Conservation (phyloP, 2,329 filamentous ascomycete species). For the Aureobasidium sp. region DNA sequence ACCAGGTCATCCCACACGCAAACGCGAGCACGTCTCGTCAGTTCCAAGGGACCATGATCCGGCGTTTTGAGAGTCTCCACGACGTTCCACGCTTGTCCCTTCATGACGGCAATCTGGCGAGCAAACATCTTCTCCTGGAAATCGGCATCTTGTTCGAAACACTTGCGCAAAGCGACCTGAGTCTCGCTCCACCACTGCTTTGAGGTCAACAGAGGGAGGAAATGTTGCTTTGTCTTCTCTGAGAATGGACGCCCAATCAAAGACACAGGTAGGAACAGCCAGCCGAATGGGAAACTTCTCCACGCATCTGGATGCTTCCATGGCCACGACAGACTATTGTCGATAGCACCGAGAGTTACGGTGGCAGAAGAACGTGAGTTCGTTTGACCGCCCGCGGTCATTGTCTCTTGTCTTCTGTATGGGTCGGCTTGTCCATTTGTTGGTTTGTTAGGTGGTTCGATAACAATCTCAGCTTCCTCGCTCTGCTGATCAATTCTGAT, state of each 20-base stretch:
- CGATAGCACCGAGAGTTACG: conserved; percentile 75
- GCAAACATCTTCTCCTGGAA: conserved; percentile 99
- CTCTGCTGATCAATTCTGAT: conserved; percentile 86
- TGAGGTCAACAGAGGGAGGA: conserved; percentile 89
- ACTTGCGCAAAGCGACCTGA: conserved; percentile 72
- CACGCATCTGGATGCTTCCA: conserved; percentile 97
- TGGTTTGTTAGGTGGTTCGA: conserved; percentile 67
- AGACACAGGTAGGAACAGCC: conserved; percentile 94
- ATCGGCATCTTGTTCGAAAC: conserved; percentile 88
- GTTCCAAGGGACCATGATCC: conserved; percentile 87
- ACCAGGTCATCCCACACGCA: conserved; percentile 98
- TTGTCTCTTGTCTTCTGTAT: conserved; percentile 61
- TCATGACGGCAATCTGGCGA: conserved; percentile 98
- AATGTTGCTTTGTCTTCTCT: conserved; percentile 86
- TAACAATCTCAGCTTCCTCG: conserved; percentile 76
- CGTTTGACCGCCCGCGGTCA: conserved; percentile 63
- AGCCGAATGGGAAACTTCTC: conserved; percentile 92
- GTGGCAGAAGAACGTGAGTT: conserved; percentile 18
- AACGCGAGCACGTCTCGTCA: conserved; percentile 82
- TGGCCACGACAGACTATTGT: conserved; percentile 96
- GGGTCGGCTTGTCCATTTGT: conserved; percentile 28
- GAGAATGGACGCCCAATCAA: conserved; percentile 95
- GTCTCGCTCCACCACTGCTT: conserved; percentile 97
- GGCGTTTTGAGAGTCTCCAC: conserved; percentile 91
- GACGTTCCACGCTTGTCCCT: conserved; percentile 98